Base-by-base conservation (phyloP, 768 basidiomycete species). In the Psilocybe sp. region DNA sequence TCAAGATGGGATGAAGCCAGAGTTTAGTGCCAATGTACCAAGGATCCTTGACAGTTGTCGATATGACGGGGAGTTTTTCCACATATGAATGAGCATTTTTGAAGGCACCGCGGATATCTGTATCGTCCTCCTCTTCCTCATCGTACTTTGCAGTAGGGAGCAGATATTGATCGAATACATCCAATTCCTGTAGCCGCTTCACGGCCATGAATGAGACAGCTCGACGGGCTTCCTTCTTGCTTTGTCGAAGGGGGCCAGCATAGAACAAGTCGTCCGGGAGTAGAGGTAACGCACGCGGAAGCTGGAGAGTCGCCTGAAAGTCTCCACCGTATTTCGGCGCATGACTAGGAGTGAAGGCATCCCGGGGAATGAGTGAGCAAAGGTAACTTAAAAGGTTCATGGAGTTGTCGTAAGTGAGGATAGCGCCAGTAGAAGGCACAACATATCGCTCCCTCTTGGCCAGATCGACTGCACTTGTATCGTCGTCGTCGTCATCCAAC, bases 211-310 rank as follows among this genome's bases (percentile, higher is more conserved):
- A 95, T 0, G 91, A 88, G 10, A 81, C 91, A 3, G 87, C 87
- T 6, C 92, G 84, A 58, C 83, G 90, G 0, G 93, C 92, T 60
- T 89, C 89, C 52, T 78, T 84, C 63, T 92, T 94, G 11, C 88
- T 80, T 39, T 74, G 69, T 49, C 78, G 80, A 5, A 47, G 52
- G 3, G 88, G 85, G 0, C 90, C 90, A 12, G 69, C 61, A 53
- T 78, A 88, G 3, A 71, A 61, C 11, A 89, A 77, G 44, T 81
- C 68, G 38, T 76, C 67, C 0, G 73, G 64, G 0, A 80, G 69
- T 3, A 90, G 72, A 28, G 88, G 82, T 5, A 92, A 72, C 46
- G 76, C 77, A 5, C 80, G 69, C 1, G 93, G 93, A 11, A 95
- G 75, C 33, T 68, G 69, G n/a, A 95, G 67, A 1, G 75, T 74